Percentiles rank a stretch among this genome's conserved stretches.
Conservation (phyloP, 495 filamentous ascomycete species). For the Penicillium verhagenii region DNA sequence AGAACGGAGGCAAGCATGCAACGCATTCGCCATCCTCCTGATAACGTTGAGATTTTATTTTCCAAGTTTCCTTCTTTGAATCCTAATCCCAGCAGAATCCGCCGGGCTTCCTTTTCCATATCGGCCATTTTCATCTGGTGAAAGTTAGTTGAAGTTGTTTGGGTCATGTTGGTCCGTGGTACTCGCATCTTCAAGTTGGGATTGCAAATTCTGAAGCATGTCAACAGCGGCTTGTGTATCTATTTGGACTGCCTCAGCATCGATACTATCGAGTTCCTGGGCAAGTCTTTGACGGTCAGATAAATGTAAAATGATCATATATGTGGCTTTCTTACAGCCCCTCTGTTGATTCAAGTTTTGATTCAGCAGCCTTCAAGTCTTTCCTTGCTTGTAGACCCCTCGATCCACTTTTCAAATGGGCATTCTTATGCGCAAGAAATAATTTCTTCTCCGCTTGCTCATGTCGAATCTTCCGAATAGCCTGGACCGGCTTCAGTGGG, state of each 20-base stretch:
- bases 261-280: constrained; percentile 53
- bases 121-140: constrained; percentile 42
- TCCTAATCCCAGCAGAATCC: constrained; percentile 66
- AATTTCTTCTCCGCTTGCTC: constrained; percentile 58
- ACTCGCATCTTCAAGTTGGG: constrained; percentile 50
- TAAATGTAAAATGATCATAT: background rate
- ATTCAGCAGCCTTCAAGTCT: constrained; percentile 62
- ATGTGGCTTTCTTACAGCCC: constrained; percentile 39
- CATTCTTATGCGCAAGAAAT: constrained; percentile 68
- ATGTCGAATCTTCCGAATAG: constrained; percentile 58
- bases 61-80: constrained; percentile 61
- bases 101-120: constrained; percentile 59
- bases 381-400: constrained; percentile 72
- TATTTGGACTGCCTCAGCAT: constrained; percentile 49
- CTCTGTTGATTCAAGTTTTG: constrained; percentile 54
- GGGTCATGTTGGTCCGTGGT: too few relatives aligned
- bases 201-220: constrained; percentile 60
- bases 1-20: constrained; percentile 65
- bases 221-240: constrained; percentile 65
- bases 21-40: constrained; percentile 79
- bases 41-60: constrained; percentile 60
- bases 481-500: constrained; percentile 54
- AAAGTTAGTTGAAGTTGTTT: constrained; percentile 3
- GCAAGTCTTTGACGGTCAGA: constrained; percentile 43
- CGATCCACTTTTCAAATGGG: constrained; percentile 67